These are phyloP conservation scores for Xeromyces bisporus DNA, from an alignment of 495 filamentous ascomycete genomes.

Conservation along the genomic window DNA sequence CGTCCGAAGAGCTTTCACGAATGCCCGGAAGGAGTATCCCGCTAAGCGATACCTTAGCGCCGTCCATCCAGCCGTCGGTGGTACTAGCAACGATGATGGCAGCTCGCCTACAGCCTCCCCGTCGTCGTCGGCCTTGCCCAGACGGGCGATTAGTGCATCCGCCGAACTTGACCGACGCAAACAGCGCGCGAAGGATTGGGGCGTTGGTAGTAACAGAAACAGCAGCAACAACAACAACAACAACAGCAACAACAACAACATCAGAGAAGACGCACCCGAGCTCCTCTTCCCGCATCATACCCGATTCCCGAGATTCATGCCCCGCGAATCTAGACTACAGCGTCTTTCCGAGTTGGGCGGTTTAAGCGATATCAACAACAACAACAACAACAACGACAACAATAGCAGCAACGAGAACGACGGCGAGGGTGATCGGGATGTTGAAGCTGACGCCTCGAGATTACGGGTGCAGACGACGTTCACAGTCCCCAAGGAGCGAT, in stretches of 20 bases:
- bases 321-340: conserved; percentile 18
- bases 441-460: conserved; percentile 65
- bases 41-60: conserved; percentile 4
- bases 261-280: no score
- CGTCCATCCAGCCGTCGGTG: conserved; percentile 6
- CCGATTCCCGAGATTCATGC: conserved; percentile 4
- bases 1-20: conserved; percentile 35
- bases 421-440: conserved; percentile 68
- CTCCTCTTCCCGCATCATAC: not conserved
- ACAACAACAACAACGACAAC: not conserved
- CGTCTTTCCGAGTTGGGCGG: conserved; percentile 10
- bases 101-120: conserved; percentile 18
- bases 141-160: conserved; percentile 41
- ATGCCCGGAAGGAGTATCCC: conserved; percentile 17
- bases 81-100: conserved; percentile 20
- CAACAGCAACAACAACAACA: not conserved
- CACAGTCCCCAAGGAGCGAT: conserved; percentile 67
- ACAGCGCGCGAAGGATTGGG: conserved; percentile 42
- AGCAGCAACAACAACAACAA: not conserved
- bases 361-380: conserved; percentile 5
- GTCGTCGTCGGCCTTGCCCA: conserved; percentile 14
- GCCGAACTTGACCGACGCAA: conserved; percentile 42
- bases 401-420: conserved; percentile 5
- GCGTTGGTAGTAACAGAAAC: conserved; percentile 15
- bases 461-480: conserved; percentile 85